These are phyloP conservation scores for Paraglomus brasilianum DNA, from an alignment of 192 early-diverging fungal species.

Conservation along the genomic window DNA sequence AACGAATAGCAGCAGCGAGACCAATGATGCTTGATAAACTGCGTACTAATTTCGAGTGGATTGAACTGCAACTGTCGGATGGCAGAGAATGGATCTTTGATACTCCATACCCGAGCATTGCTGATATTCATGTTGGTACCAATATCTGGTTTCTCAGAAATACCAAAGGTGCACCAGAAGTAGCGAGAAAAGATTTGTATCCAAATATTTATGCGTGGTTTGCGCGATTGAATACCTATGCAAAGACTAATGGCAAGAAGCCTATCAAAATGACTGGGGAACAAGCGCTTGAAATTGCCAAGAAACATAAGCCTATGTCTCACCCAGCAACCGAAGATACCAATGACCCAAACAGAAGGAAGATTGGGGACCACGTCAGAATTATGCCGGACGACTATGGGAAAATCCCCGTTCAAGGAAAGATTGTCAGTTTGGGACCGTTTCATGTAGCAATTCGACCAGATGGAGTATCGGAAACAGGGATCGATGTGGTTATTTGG, in stretches of 20 bases:
- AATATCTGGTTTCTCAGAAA: constrained; percentile 34
- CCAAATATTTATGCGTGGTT: constrained; percentile 37
- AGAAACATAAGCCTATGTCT: constrained; percentile 11
- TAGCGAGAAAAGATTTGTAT: constrained; percentile 18
- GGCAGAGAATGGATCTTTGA: constrained; percentile 38
- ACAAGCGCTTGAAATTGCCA: constrained; percentile 36
- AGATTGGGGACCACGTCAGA: constrained; percentile 32
- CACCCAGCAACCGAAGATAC: constrained; percentile 8
- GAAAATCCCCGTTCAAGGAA: constrained; percentile 37
- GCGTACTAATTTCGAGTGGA: constrained; percentile 28
- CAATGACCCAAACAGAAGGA: constrained; percentile 1
- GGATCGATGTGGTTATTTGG: constrained; percentile 31
- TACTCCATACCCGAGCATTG: constrained; percentile 26
- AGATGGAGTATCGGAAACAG: constrained; percentile 18
- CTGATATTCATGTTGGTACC: constrained; percentile 34
- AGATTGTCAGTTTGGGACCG: constrained; percentile 30
- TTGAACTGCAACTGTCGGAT: constrained; percentile 31
- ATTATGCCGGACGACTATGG: constrained; percentile 46
- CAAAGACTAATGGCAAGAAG: not conserved
- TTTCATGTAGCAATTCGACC: constrained; percentile 28
- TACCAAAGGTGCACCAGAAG: constrained; percentile 28
- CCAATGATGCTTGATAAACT: constrained; percentile 32
- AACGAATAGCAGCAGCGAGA: constrained; percentile 16
- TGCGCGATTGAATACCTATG: constrained; percentile 32
- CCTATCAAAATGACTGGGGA: constrained; percentile 37